Percentiles rank a stretch among this genome's conserved stretches.
Conservation (phyloP, 163 green algal species). For the Prototheca wickerhamii region DNA sequence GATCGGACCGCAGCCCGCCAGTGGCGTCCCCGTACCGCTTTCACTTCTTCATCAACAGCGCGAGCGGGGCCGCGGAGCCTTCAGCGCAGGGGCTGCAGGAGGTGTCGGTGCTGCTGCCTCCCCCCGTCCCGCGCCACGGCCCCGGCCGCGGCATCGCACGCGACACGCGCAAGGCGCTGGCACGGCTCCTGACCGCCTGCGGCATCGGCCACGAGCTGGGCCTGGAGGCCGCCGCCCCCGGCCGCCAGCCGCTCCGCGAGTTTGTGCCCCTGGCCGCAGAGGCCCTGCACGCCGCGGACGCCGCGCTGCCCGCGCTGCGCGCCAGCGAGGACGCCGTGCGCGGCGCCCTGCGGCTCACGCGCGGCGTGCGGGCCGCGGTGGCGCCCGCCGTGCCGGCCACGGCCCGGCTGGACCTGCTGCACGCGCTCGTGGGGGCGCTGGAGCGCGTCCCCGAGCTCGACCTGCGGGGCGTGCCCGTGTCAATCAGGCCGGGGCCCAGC, state of each 20-base stretch:
- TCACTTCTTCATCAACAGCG: slow-evolving; percentile 33
- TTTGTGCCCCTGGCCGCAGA: slow-evolving; percentile 28
- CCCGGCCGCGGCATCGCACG: slow-evolving; percentile 11
- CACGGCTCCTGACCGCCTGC: slow-evolving; percentile 27
- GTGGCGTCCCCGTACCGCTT: slow-evolving; percentile 38
- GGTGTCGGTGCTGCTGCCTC: no score
- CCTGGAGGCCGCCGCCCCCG: not conserved
- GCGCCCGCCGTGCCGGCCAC: not conserved
- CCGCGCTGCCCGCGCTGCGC: not conserved
- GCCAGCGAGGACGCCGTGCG: no score
- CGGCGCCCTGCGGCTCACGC: not conserved
- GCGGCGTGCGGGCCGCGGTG: not conserved
- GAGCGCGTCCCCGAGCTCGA: slow-evolving; percentile 10
- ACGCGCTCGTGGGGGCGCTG: slow-evolving; percentile 7
- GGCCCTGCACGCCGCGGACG: not conserved
- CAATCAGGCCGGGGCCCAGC: slow-evolving; percentile 30
- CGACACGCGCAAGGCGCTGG: slow-evolving; percentile 28
- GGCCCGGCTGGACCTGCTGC: slow-evolving; percentile 5
- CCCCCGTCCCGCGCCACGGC: no score
- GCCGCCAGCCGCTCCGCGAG: slow-evolving; percentile 13
- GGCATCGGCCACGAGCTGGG: slow-evolving; percentile 14
- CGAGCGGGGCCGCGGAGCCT: no score
- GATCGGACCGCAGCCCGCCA: not conserved
- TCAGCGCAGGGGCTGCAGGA: no score
- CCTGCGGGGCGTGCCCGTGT: slow-evolving; percentile 22